Conservation (phyloP, 1,284 basidiomycete genomes). For the Boletellus sp. region DNA sequence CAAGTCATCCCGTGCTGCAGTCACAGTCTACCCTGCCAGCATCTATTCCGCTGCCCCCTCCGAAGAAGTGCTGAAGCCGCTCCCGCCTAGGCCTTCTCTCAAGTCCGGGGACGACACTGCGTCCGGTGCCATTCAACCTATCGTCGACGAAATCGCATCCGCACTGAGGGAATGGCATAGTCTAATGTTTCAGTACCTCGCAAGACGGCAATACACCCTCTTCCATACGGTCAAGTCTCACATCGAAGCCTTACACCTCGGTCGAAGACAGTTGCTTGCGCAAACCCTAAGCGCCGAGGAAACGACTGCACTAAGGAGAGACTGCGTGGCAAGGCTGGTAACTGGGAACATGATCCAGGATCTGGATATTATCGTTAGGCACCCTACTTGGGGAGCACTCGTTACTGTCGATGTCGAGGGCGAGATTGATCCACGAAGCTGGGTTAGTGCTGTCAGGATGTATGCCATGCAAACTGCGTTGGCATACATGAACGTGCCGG, state of each 20-base stretch:
- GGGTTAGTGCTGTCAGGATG: slow-evolving; percentile 86
- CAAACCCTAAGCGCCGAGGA: slow-evolving; percentile 89
- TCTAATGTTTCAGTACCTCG: slow-evolving; percentile 89
- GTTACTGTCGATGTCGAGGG: slow-evolving; percentile 83
- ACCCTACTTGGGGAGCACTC: slow-evolving; percentile 86
- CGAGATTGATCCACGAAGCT: slow-evolving; percentile 69
- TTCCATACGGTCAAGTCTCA: slow-evolving; percentile 87
- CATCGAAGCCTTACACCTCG: slow-evolving; percentile 88
- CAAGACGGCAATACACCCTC: slow-evolving; percentile 83
- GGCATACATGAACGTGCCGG: slow-evolving; percentile 70
- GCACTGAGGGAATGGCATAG: slow-evolving; percentile 94
- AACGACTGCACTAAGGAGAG: slow-evolving; percentile 75
- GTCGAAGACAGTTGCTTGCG: slow-evolving; percentile 84
- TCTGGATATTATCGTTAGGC: slow-evolving; percentile 92
- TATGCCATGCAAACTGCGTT: slow-evolving; percentile 82
- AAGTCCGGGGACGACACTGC: slow-evolving; percentile 91
- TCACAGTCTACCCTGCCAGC: slow-evolving; percentile 67
- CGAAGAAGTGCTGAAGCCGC: slow-evolving; percentile 66
- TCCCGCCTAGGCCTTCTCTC: slow-evolving; percentile 89
- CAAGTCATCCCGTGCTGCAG: slow-evolving; percentile 63
- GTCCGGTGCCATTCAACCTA: slow-evolving; percentile 78
- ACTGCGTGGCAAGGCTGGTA: slow-evolving; percentile 87
- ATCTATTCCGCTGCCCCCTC: slow-evolving; percentile 64
- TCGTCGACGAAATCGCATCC: slow-evolving; percentile 96
- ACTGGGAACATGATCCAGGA: slow-evolving; percentile 90